phyloP scores from a whole-genome alignment of 225 moss, liverwort and hornwort species.

The Bryum argenteum region DNA sequence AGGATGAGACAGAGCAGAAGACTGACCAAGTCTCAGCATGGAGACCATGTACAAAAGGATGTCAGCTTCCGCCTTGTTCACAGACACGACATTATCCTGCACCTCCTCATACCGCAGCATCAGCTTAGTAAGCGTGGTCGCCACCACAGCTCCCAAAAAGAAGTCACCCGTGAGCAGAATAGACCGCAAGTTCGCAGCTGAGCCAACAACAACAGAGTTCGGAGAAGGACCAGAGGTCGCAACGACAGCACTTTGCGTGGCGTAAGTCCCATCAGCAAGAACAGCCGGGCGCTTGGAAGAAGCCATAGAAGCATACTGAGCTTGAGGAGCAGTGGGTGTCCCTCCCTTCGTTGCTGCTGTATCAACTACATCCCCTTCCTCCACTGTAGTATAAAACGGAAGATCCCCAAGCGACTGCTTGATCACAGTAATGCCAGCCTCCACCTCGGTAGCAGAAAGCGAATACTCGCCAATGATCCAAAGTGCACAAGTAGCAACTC shows the following conservation, averaged over 20 bases:
- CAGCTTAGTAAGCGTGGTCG: conserved; percentile 84
- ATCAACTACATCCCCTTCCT: conserved; percentile 74
- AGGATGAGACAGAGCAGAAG: conserved; percentile 76
- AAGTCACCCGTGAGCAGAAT: conserved; percentile 93
- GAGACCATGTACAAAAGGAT: conserved; percentile 86
- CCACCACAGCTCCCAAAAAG: conserved; percentile 89
- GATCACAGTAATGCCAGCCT: conserved; percentile 73
- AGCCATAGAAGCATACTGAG: conserved; percentile 58
- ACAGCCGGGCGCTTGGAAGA: conserved; percentile 94
- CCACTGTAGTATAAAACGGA: conserved; percentile 79
- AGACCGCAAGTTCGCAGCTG: conserved; percentile 70
- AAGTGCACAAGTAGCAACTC: conserved; percentile 90
- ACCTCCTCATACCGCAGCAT: conserved; percentile 78
- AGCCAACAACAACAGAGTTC: conserved; percentile 50
- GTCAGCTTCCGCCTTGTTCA: conserved; percentile 80
- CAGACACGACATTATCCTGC: conserved; percentile 41
- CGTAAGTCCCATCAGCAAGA: conserved; percentile 94
- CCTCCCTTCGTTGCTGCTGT: conserved; percentile 39
- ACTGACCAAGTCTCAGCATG: conserved; percentile 86
- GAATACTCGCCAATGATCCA: conserved; percentile 99
- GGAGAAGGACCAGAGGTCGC: conserved; percentile 50
- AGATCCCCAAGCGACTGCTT: conserved; percentile 94
- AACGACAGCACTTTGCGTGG: conserved; percentile 87
- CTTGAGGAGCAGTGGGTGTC: conserved; percentile 37
- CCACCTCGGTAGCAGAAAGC: conserved; percentile 71